These are phyloP conservation scores for Magnusiomyces sp. DNA, from an alignment of 1,139 yeast genomes.

Conservation along the genomic window DNA sequence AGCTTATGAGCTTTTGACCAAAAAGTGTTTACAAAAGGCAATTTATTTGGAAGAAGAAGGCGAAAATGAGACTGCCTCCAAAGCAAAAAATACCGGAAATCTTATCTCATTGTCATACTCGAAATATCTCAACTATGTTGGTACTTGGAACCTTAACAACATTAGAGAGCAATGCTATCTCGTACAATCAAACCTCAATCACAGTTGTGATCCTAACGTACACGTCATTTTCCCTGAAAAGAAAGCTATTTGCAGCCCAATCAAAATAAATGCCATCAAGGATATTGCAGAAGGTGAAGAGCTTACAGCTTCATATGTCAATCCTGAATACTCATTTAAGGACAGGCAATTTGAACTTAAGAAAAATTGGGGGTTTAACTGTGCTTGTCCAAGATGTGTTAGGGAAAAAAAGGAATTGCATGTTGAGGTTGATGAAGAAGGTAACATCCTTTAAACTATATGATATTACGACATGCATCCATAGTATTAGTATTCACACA, in stretches of 20 bases:
- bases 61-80: background rate
- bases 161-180: constrained; percentile 42
- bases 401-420: constrained; percentile 37
- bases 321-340: constrained; percentile 53
- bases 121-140: background rate
- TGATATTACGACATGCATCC: background rate
- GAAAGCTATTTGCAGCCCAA: constrained; percentile 3
- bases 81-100: background rate
- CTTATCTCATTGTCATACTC: background rate
- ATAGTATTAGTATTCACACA: background rate
- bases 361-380: constrained; percentile 79
- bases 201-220: constrained; percentile 66
- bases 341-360: constrained; percentile 61
- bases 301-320: constrained; percentile 60
- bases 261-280: constrained; percentile 44
- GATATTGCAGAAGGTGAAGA: constrained; percentile 61
- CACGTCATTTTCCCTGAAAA: constrained; percentile 39
- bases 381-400: constrained; percentile 60
- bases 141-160: constrained; percentile 4
- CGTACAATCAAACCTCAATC: constrained; percentile 65
- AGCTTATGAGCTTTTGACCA: constrained; percentile 42
- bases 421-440: constrained; percentile 3
- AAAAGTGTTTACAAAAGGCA: constrained; percentile 1
- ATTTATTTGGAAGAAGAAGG: background rate
- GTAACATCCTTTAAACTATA: background rate